Evolutionary conservation across 345 rosid species (phyloP), one percentile per base, ranked within the genome.

Genomic region (Eucalyptus marginata): DNA sequence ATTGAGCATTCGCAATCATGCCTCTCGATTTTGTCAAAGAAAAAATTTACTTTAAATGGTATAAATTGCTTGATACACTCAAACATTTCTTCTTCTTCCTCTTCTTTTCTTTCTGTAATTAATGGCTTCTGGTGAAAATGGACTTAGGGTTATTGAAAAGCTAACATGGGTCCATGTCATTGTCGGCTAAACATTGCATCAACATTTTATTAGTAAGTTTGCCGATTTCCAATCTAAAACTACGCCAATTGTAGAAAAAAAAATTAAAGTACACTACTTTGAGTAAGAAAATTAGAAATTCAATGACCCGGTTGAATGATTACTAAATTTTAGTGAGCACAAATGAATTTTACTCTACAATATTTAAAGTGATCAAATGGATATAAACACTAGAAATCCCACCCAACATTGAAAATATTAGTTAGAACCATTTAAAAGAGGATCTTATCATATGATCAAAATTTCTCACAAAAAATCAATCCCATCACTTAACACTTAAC

Each of bases 261-360:
- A 68, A 4, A 0, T 33, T 36, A 33, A 17, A 33, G 24, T 1
- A 16, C 25, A 2, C 11, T 33, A 17, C 44, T 33, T 68, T 5
- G 44, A 68, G 81, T 16, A 17, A 68, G 33, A 68, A 68, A 68
- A 68, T 33, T 36, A 17, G 3, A 68, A 33, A 33, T 17, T 33
- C 2, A 17, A 3, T 40, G 2, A 68, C 4, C 44, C 0, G 0
- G 2, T 33, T 1, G 7, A 17, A 68, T 68, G 58, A 68, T 68
- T 9, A 4, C 36, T 7, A 2, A 2, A 15, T 16, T 64, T 64
- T 7, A 8, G 40, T 7, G 76, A 64, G 40, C 5, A 0, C 18
- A 2, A 15, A n/a, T n/a, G 20, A 64, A 64, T 15, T n/a, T 64
- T 64, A 15, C 40, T 6, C 17, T 14, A 17, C 11, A 4, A 4